Base-by-base conservation (phyloP, 768 basidiomycete species). In the Kwoniella pini region DNA sequence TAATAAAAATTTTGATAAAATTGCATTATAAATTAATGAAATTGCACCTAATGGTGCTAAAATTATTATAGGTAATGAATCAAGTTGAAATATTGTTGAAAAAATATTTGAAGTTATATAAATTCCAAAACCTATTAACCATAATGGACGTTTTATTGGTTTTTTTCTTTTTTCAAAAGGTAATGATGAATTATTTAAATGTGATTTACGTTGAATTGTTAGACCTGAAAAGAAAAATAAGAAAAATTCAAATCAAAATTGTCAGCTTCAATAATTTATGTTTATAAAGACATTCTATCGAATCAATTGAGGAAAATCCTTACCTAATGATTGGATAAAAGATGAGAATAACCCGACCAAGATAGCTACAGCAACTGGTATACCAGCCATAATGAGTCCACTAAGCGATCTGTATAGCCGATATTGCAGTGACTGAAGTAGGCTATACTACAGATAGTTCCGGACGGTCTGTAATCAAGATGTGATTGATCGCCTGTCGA, bases 11-110 rank as follows among this genome's bases (percentile, higher is more conserved):
- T 86, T 83, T 15, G 92, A 91, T 72, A 95, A 93, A 70, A 95
- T 85, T 3, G 92, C 92, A 76, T 97, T 97, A 89, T 89, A 95
- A 27, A 97, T 84, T 27, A 97, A 84, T 2, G 89, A 91, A n/a
- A 94, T 89, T 0, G 92, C 93, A 11, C 93, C 93, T 3, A 97
- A 83, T 0, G 93, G 93, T 0, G 92, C 93, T 52, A 97, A 87
- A 57, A 97, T 90, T 61, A 95, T 92, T 65, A 97, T 90, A 2
- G 93, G 92, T 12, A 97, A 85, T 1, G 91, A 89, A 9, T 91
- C 91, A 40, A 97, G 91, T 80, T 95, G 93, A 67, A 95, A 88
- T 36, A 94, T 79, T 1, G 91, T 92, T 6, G 91, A 90, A 49
- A 93, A 80, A 60, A 94, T 80, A 78, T 96, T 96, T 51, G 91